Evolutionary conservation across 495 filamentous ascomycete genomes (phyloP).

Genomic region (Lasiosphaeriaceae sp.): DNA sequence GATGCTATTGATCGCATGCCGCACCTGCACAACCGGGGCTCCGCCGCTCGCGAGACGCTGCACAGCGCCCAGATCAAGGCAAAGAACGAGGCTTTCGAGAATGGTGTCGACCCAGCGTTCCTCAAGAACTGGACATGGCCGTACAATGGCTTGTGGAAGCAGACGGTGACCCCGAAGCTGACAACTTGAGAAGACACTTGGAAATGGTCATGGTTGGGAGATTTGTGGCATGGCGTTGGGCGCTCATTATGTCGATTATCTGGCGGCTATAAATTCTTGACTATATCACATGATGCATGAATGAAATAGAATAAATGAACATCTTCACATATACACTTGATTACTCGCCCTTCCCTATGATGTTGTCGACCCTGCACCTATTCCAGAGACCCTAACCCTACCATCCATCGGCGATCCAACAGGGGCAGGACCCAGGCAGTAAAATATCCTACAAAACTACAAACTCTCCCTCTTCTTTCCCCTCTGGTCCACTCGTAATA

Average conservation of each 20-base stretch:
- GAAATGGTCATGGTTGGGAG: background rate
- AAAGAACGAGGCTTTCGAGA: conserved; percentile 56
- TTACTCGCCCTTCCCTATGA: too few relatives aligned
- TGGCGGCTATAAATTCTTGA: too few relatives aligned
- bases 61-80: conserved; percentile 55
- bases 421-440: too few relatives aligned
- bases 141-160: conserved; percentile 28
- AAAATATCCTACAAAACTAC: too few relatives aligned
- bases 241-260: background rate
- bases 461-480: too few relatives aligned
- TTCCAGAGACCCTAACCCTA: too few relatives aligned
- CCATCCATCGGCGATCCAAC: too few relatives aligned
- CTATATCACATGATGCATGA: too few relatives aligned
- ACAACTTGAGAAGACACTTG: conserved; percentile 5
- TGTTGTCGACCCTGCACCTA: too few relatives aligned
- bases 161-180: conserved; percentile 19
- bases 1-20: conserved; percentile 65
- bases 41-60: conserved; percentile 56
- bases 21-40: conserved; percentile 53
- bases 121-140: conserved; percentile 65
- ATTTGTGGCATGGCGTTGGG: background rate
- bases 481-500: too few relatives aligned
- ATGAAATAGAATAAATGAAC: too few relatives aligned
- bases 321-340: too few relatives aligned
- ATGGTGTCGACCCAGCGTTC: conserved; percentile 62